Evolutionary conservation across 2,329 filamentous ascomycete species (phyloP).

Genomic region (Dissoconium aciculare): DNA sequence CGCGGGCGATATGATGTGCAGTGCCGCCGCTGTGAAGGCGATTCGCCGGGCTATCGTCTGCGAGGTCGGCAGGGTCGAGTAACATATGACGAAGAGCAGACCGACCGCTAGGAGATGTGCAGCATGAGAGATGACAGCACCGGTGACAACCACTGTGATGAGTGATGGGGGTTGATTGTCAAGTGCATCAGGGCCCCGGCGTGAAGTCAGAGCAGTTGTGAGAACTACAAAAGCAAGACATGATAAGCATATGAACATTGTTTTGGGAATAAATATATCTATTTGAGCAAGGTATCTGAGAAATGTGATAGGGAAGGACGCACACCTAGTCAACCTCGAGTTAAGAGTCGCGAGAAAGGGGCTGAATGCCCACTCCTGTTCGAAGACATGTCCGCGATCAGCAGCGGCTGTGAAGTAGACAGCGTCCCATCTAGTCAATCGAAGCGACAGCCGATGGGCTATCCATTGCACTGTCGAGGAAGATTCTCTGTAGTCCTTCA

Average conservation of each 20-base stretch:
- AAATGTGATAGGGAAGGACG: constrained; percentile 25
- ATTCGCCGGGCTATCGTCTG: constrained; percentile 26
- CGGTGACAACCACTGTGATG: constrained; percentile 34
- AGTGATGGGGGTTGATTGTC: neutral
- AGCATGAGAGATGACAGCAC: constrained; percentile 52
- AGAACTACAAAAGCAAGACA: neutral
- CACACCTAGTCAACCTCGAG: constrained; percentile 28
- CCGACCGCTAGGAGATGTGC: constrained; percentile 64
- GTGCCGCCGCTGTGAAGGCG: constrained; percentile 51
- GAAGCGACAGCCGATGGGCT: constrained; percentile 24
- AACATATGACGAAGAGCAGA: constrained; percentile 52
- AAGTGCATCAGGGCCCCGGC: too few relatives aligned
- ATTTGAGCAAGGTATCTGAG: neutral
- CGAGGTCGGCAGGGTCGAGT: constrained; percentile 36
- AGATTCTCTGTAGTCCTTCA: too few relatives aligned
- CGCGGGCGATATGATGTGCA: constrained; percentile 76
- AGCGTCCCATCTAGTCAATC: constrained; percentile 65
- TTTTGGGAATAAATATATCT: too few relatives aligned
- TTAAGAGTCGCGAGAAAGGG: constrained; percentile 38
- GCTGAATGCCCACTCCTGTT: constrained; percentile 80
- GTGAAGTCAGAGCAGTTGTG: neutral
- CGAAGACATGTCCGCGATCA: constrained; percentile 50
- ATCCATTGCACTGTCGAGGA: too few relatives aligned
- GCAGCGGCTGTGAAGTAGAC: constrained; percentile 57
- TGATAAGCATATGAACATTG: too few relatives aligned